A percentile compares a stretch with the other conserved stretches of the same genome.
phyloP scores from a whole-genome alignment of 768 basidiomycete species.

The Butyriboletus loyo region DNA sequence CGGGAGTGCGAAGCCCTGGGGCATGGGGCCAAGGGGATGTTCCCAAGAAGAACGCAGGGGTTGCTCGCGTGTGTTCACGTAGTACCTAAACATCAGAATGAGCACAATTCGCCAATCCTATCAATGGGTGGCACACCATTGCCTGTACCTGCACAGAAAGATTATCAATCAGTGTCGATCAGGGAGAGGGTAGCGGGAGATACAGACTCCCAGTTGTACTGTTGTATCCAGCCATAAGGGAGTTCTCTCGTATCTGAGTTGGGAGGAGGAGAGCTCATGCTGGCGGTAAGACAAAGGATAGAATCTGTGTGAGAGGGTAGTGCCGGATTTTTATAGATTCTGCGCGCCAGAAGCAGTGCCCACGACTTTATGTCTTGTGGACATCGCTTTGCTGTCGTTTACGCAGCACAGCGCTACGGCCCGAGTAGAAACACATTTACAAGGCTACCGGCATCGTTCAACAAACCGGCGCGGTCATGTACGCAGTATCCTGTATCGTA shows the following conservation, averaged over 20 bases:
- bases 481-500: constrained; percentile 18
- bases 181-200: not conserved
- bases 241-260: constrained; percentile 58
- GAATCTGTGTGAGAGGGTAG: constrained; percentile 24
- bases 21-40: constrained; percentile 57
- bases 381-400: constrained; percentile 34
- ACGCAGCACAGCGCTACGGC: constrained; percentile 21
- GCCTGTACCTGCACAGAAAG: constrained; percentile 48
- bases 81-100: constrained; percentile 53
- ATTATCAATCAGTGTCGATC: constrained; percentile 24
- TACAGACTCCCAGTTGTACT: constrained; percentile 66
- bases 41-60: constrained; percentile 69
- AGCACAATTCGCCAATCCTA: not conserved
- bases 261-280: constrained; percentile 45
- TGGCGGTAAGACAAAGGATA: constrained; percentile 11
- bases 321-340: constrained; percentile 24
- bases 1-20: constrained; percentile 34
- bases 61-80: constrained; percentile 61
- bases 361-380: constrained; percentile 22
- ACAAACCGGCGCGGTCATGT: not conserved
- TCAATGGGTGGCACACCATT: constrained; percentile 48
- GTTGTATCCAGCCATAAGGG: constrained; percentile 65
- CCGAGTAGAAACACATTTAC: constrained; percentile 11
- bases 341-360: constrained; percentile 15
- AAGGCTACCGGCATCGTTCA: not conserved